Evolutionary conservation across 768 basidiomycete genomes (phyloP), one percentile per base, ranked within the genome.

Genomic region (Tulasnella sp.): DNA sequence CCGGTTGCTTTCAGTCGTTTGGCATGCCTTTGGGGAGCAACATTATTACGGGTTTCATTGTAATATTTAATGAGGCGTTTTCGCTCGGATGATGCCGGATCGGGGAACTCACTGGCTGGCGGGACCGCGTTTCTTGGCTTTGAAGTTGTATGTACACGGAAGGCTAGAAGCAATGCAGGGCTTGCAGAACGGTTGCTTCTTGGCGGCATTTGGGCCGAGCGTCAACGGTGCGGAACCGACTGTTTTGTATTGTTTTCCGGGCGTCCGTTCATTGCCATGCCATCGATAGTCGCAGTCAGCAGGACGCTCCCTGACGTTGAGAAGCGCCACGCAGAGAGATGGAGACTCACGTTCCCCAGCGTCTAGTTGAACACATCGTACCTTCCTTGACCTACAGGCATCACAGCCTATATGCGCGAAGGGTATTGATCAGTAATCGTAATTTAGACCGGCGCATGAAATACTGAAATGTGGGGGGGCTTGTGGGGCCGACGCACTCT

Each of bases 51-150:
- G 7, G 34, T 7, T 15, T 15, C 34, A 38, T 15, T 38, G n/a
- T n/a, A n/a, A n/a, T n/a, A n/a, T n/a, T n/a, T n/a, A n/a, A n/a
- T n/a, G n/a, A n/a, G n/a, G n/a, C n/a, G n/a, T n/a, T n/a, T n/a
- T n/a, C n/a, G n/a, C 34, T 38, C 34, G 34, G 34, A 38, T 5
- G 34, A n/a, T 5, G 45, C 15, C 17, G 22, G 24, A 11, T 38
- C 3, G 27, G 19, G 38, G 31, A 30, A 31, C 65, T 53, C 70
- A 93, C 87, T 91, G 75, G 70, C 92, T 93, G 1, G 91, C 92
- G 2, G 92, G 92, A 0, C 92, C 92, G 59, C 92, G 76, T 71
- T 92, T 93, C 76, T 92, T 92, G n/a, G 91, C 92, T 68, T 88
- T 85, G 69, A 93, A 93, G 68, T 90, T 85, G 65, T 92, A 94